phyloP scores from a whole-genome alignment of 192 early-diverging fungal genomes.

The Lunasporangiospora selenospora region DNA sequence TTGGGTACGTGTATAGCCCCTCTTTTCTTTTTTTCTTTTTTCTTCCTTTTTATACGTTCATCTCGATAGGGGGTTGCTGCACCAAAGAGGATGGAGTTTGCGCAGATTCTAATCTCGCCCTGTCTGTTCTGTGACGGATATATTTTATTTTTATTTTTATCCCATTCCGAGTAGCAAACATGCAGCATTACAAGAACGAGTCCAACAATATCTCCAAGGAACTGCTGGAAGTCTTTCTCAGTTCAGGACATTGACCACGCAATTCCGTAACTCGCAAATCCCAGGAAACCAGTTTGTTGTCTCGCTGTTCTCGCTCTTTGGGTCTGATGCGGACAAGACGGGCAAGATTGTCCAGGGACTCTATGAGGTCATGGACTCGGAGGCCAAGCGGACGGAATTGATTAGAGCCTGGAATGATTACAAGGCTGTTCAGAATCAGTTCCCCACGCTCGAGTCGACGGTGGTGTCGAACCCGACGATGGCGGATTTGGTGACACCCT shows the following conservation, averaged over 20 bases:
- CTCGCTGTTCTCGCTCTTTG: conserved; percentile 43
- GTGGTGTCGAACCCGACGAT: conserved; percentile 31
- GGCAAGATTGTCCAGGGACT: conserved; percentile 59
- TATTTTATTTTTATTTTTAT: not conserved
- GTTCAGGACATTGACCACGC: conserved; percentile 57
- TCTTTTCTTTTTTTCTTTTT: not conserved
- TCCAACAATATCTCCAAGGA: conserved; percentile 39
- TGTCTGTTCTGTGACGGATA: not conserved
- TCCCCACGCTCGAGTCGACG: conserved; percentile 22
- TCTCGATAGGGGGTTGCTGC: too few relatives aligned
- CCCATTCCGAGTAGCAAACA: conserved; percentile 38
- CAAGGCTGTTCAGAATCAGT: conserved; percentile 57
- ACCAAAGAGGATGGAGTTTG: too few relatives aligned
- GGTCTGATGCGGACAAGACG: conserved; percentile 43
- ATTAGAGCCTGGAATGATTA: conserved; percentile 71
- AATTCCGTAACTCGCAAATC: conserved; percentile 53
- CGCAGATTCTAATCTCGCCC: not conserved
- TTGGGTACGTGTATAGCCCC: conserved; percentile 6
- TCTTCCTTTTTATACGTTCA: not conserved
- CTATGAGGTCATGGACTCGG: conserved; percentile 56
- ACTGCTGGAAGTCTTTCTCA: conserved; percentile 45
- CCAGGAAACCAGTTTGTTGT: conserved; percentile 52
- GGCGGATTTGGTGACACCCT: conserved; percentile 43
- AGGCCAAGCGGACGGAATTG: conserved; percentile 63
- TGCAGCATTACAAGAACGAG: conserved; percentile 45